Evolutionary conservation across 192 early-diverging fungal genomes (phyloP).

Genomic region (Paraglomus occultum): DNA sequence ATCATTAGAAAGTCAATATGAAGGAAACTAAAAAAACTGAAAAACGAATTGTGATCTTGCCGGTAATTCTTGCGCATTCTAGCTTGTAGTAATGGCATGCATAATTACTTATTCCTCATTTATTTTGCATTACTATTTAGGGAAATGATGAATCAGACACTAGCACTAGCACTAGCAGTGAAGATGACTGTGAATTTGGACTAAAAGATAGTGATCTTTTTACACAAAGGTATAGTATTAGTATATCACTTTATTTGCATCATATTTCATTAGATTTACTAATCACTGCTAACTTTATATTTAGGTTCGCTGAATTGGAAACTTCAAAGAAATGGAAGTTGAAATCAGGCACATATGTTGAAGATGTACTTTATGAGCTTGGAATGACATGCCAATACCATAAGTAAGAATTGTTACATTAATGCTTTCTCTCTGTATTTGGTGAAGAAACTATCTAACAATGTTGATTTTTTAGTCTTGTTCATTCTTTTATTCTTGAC

Average conservation of each 20-base stretch:
- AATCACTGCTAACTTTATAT: constrained; percentile 9
- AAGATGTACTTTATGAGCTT: constrained; percentile 32
- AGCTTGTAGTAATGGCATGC: too few species aligned
- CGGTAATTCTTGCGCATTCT: too few species aligned
- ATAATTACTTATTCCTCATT: too few species aligned
- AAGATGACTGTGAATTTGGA: constrained; percentile 24
- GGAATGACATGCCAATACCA: constrained; percentile 30
- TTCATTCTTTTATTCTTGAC: constrained; percentile 32
- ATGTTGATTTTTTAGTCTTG: constrained; percentile 31
- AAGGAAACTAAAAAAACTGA: too few species aligned
- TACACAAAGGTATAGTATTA: constrained; percentile 30
- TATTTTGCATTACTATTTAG: too few species aligned
- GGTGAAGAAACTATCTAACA: too few species aligned
- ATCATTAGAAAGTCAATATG: too few species aligned
- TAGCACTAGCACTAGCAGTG: too few species aligned
- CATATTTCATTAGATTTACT: constrained; percentile 22
- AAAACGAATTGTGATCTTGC: too few species aligned
- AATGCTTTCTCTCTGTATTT: too few species aligned
- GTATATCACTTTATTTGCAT: constrained; percentile 7
- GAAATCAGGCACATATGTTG: constrained; percentile 27
- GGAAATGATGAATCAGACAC: too few species aligned
- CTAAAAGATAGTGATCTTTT: constrained; percentile 17
- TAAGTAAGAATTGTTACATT: constrained; percentile 31
- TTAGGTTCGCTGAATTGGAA: constrained; percentile 23
- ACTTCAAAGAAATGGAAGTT: constrained; percentile 31